Percentiles rank a stretch among this genome's conserved stretches.
Conservation (phyloP, 805 yeast genomes). For the Metschnikowia corniflorae region DNA sequence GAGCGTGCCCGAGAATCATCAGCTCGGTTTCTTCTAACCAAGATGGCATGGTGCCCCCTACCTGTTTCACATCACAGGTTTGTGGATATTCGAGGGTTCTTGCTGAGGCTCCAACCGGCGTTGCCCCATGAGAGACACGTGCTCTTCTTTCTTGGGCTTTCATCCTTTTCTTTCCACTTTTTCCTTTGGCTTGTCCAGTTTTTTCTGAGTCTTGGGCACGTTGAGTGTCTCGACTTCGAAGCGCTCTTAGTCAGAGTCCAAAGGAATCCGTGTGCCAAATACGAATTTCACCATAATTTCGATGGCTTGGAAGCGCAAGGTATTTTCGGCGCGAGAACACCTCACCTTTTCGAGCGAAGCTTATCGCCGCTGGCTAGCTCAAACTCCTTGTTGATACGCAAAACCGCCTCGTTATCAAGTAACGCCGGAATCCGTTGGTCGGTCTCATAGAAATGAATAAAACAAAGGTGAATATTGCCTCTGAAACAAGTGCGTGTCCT, state of each 20-base stretch:
- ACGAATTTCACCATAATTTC: slow-evolving; percentile 22
- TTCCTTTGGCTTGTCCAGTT: no score
- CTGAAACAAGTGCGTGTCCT: slow-evolving; percentile 48
- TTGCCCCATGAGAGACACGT: no score
- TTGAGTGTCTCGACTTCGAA: slow-evolving; percentile 11
- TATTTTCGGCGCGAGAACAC: slow-evolving; percentile 24
- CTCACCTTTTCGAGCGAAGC: slow-evolving; percentile 6
- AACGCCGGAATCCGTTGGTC: slow-evolving; percentile 18
- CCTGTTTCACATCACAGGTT: no score
- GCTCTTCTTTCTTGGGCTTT: no score
- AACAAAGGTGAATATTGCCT: slow-evolving; percentile 19
- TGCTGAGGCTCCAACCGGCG: no score
- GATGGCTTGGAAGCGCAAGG: slow-evolving; percentile 26
- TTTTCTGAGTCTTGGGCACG: slow-evolving; percentile 10
- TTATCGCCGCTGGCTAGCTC: slow-evolving; percentile 11
- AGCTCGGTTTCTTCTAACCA: slow-evolving; percentile 38
- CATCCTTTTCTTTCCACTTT: no score
- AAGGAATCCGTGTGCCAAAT: slow-evolving; percentile 14
- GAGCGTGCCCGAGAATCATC: slow-evolving; percentile 33
- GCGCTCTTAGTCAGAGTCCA: slow-evolving; percentile 4
- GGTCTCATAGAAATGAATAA: slow-evolving; percentile 17
- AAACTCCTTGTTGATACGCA: slow-evolving; percentile 12
- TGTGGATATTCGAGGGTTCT: no score
- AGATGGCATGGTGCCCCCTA: slow-evolving; percentile 15
- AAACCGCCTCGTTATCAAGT: slow-evolving; percentile 21